Base-by-base conservation (phyloP, 2,329 filamentous ascomycete species). In the Cercospora canescens region DNA sequence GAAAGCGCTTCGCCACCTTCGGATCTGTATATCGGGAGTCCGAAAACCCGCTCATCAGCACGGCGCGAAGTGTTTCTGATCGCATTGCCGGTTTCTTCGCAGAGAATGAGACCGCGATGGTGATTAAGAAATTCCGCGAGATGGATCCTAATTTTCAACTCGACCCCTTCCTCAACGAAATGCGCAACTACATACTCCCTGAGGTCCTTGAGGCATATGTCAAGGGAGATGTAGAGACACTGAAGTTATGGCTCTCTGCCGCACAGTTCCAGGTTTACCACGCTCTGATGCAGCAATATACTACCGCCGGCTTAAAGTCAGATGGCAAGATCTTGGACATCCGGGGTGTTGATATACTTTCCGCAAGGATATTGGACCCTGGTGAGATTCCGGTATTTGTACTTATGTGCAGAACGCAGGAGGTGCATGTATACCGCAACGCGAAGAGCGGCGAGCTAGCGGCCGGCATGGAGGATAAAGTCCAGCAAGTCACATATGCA, bases 181-280 rank as follows among this genome's bases (percentile, higher is more conserved):
- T 99, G 81, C 91, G 95, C 78, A 94, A 98, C 81, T 99, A 98
- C 80, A 98, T 99, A 63, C 86, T 99, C 1, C 95, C 95, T 7
- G 95, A 99, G 81, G 95, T 98, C 2, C 86, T 99, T 18, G 95
- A 99, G 77, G 95, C 95, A 26, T 99, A 99, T 74, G 95, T 99
- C 75, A 98, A 97, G 84, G 95, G 94, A 54, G 95, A 99, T 73
- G 86, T 90, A 11, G 92, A 94, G 78, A 94, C 92, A 0, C 84
- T 99, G 62, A 96, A 95, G 81, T 86, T 96, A 37, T 99, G 95
- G 95, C 88, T 99, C 12, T 97, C 93, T 0, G 95, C 95, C 35
- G 94, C 95, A 1, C 95, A 99, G 78, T 99, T 91, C 82, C 93
- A 92, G 2, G 95, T 99, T 57, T 99, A 99, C 78, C 92, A 94